A percentile compares a stretch with the other conserved stretches of the same genome.
phyloP scores from a whole-genome alignment of 495 filamentous ascomycete genomes.

The Penicillium psychrofluorescens region DNA sequence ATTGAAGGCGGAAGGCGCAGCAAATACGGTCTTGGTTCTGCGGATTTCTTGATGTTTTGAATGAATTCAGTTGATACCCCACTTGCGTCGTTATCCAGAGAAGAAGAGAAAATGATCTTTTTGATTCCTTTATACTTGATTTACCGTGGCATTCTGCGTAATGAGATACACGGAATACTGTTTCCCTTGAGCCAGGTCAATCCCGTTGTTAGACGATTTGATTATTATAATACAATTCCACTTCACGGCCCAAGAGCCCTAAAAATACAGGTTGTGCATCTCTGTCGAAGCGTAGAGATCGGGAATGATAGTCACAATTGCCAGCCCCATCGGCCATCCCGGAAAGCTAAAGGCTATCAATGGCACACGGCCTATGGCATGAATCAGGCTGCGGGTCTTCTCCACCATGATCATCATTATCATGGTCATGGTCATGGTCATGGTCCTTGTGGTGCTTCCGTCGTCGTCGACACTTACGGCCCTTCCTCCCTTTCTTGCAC shows the following conservation, averaged over 20 bases:
- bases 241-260: too few species aligned
- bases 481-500: conserved; percentile 11
- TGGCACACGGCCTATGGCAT: conserved; percentile 11
- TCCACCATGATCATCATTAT: background rate
- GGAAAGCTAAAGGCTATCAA: conserved; percentile 9
- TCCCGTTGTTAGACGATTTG: too few species aligned
- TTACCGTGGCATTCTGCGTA: too few species aligned
- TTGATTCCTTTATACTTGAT: background rate
- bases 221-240: too few species aligned
- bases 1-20: conserved; percentile 3
- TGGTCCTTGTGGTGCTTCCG: conserved; percentile 2
- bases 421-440: conserved; percentile 1
- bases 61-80: conserved; percentile 23
- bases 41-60: conserved; percentile 8
- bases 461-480: conserved; percentile 9
- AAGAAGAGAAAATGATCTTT: background rate
- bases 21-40: background rate
- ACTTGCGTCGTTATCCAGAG: background rate
- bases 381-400: background rate
- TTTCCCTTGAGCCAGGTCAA: too few species aligned
- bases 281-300: background rate
- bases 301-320: background rate
- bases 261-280: background rate
- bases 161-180: too few species aligned
- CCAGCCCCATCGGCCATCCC: background rate